Base-by-base conservation (phyloP, 306 rosid species). In the Quercus ilex region DNA sequence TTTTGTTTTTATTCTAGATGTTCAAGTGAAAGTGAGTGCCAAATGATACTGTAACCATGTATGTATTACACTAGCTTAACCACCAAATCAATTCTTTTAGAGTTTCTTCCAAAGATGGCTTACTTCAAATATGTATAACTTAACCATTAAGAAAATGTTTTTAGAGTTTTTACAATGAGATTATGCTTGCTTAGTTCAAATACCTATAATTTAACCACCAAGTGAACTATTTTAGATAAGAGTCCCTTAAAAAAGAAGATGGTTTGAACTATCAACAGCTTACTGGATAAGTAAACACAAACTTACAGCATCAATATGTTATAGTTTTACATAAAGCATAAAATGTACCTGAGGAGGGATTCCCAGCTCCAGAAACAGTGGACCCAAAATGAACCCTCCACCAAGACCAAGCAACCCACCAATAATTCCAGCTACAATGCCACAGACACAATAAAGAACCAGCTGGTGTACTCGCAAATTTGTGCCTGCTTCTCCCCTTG, bases 391-490 rank as follows among this genome's bases (percentile, higher is more conserved):
- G 21, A 92, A 95, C 46, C 99, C 99, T 58, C 99, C 99, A 56
- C 99, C 99, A 9, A 95, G 88, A 56, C 99, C 99, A 7, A 95
- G 91, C 90, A 95, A 56, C 49, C 99, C 99, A 25, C 98, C 99
- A 21, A 93, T 94, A 10, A 93, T 1, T 28, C 99, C 99, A 4
- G 99, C 99, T 38, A 93, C 9, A 21, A 95, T 0, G 8, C 98
- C 98, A 76, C 84, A 87, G 71, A 81, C 20, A 74, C 92, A 90
- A 69, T 95, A 95, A 52, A 81, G 31, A 12, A 58, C 3, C 82
- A 95, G 86, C 83, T 87, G 96, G 57, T 76, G 17, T 70, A 79
- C 88, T 79, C 73, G 79, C 72, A 81, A 95, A 43, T 74, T 3
- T 70, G 86, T 84, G 64, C 86, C 89, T 19, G 64, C 81, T 5